Conservation (phyloP, 2,329 filamentous ascomycete species). For the Penicillium paneum region DNA sequence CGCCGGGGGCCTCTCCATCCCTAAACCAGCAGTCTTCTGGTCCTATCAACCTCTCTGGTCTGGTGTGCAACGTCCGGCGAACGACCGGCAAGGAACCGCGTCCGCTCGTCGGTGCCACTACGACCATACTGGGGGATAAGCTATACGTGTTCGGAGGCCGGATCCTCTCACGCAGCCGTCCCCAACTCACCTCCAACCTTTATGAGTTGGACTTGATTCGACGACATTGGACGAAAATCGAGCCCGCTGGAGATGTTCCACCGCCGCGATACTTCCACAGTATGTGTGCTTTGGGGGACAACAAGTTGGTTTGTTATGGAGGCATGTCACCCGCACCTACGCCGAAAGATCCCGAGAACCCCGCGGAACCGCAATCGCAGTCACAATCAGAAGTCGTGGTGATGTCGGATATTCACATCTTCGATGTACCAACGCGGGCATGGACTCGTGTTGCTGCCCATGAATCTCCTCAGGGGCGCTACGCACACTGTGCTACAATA, state of each 20-base stretch:
- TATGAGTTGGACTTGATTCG: constrained; percentile 91
- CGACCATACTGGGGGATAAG: constrained; percentile 91
- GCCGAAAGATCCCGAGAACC: constrained; percentile 42
- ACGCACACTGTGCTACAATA: constrained; percentile 93
- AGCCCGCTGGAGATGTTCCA: constrained; percentile 78
- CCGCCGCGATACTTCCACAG: constrained; percentile 96
- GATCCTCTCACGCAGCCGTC: constrained; percentile 76
- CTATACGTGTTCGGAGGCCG: constrained; percentile 95
- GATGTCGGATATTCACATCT: constrained; percentile 97
- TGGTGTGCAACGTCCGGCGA: constrained; percentile 68
- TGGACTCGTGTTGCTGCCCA: constrained; percentile 82
- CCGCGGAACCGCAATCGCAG: constrained; percentile 57
- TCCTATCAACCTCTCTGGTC: constrained; percentile 61
- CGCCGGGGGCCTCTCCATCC: constrained; percentile 31
- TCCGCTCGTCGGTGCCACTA: constrained; percentile 89
- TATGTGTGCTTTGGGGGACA: constrained; percentile 87
- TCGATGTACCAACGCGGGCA: constrained; percentile 73
- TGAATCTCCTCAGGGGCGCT: constrained; percentile 86
- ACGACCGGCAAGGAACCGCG: constrained; percentile 91
- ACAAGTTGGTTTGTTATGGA: constrained; percentile 95
- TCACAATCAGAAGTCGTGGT: constrained; percentile 83
- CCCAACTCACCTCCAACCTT: constrained; percentile 81
- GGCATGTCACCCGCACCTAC: constrained; percentile 82
- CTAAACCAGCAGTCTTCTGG: constrained; percentile 35
- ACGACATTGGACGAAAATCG: constrained; percentile 88